Base-by-base conservation (phyloP, 2,329 filamentous ascomycete genomes). In the Colletotrichum plurivorum region DNA sequence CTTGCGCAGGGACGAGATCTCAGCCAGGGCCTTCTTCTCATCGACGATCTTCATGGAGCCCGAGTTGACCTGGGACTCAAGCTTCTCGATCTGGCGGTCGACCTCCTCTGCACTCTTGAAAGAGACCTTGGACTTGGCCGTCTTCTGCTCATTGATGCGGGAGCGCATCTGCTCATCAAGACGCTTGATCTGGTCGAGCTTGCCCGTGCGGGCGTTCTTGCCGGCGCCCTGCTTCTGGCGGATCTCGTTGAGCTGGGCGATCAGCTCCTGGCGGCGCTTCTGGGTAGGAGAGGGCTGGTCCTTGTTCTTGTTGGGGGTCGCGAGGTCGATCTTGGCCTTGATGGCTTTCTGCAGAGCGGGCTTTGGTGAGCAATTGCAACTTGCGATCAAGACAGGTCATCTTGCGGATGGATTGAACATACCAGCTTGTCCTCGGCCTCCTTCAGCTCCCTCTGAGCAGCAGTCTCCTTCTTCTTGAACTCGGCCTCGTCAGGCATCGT, bases 11-110 rank as follows among this genome's bases (percentile, higher is more conserved):
- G 84, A 92, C 56, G 92, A 93, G 75, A 97, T 92, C 76, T 98
- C 94, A 58, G 88, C 84, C 20, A 98, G 87, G 9, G 94, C 91
- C 88, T 98, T 98, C 87, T 94, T 97, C 89, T 98, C 96, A 76
- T 99, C 96, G 12, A 98, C 96, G 59, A 99, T 86, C 84, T 95
- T 97, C 92, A 99, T 95, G 79, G 89, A 92, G 73, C 95, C 95
- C 43, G 90, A 89, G 80, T 97, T 93, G 75, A 98, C 94, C 79
- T 95, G 89, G 82, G 92, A 92, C 73, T 97, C 93, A 62, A 98
- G 90, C 60, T 87, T 86, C 69, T 89, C 88, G 75, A 98, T 96
- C 82, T 96, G 90, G 72, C 87, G 87, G 80, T 98, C 94, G 73
- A 99, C 85, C 72, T 98, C 96, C 67, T 97, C 95, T 63, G 90